Evolutionary conservation across 176 grass and related monocot genomes (phyloP), one percentile per base, ranked within the genome.

Genomic region (Aegilops bicornis): DNA sequence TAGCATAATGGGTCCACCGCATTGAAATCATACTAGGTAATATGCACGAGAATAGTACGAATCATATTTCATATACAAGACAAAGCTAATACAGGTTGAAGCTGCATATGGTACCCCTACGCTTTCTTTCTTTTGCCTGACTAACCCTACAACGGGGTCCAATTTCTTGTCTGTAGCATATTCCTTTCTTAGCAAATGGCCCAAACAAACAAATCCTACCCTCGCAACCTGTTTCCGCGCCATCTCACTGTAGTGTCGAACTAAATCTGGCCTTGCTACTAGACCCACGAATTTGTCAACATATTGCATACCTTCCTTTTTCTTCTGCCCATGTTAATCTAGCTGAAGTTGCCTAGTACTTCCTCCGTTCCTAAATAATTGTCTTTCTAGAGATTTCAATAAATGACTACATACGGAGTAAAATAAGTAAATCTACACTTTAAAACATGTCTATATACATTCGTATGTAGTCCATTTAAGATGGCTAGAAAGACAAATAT

Each of bases 221-320:
- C 6, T n/a, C 31, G 1, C 64, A 87, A 3, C 19, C 65, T 83
- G 73, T 40, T 79, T 52, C 45, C 7, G 5, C 23, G 7, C 24
- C 71, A n/a, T 4, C 48, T 66, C 66, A 24, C 11, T 40, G 33
- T 42, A 42, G 40, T 20, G 74, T 86, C 65, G 24, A 83, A 9
- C 65, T 27, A 73, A 79, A 79, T 78, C 64, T 79, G 82, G 45
- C 40, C 39, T 30, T 3, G 40, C 13, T 17, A 25, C 52, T 40
- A 31, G 42, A 72, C 56, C 84, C 81, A 60, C 84, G 8, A 15
- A 32, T 52, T 76, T 66, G 43, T 74, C 75, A 83, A n/a, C 33
- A 74, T 74, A 25, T 8, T 79, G 31, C n/a, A 72, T 47, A 7
- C 23, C 23, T 25, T 52, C 1, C 14, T 9, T 52, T 76, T 16